Percentiles rank a stretch among this genome's conserved stretches.
Evolutionary conservation across 2,329 filamentous ascomycete species (phyloP).

Genomic region (Hysterium pulicare): DNA sequence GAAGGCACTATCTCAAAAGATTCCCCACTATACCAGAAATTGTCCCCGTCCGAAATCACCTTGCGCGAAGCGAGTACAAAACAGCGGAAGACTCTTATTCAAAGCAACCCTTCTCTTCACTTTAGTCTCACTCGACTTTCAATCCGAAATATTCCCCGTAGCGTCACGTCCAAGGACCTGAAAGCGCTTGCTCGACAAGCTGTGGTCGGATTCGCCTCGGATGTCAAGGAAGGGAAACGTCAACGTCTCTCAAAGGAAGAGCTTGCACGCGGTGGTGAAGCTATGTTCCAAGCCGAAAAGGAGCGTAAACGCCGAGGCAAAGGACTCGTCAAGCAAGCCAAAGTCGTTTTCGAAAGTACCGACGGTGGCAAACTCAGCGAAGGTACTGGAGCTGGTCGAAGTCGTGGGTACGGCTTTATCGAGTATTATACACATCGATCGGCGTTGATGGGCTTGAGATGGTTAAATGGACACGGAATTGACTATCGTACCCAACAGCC

Average conservation of each 20-base stretch:
- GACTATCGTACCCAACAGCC: slow-evolving; percentile 50
- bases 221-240: slow-evolving; percentile 76
- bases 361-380: slow-evolving; percentile 83
- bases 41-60: slow-evolving; percentile 76
- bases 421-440: slow-evolving; percentile 93
- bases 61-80: slow-evolving; percentile 84
- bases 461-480: slow-evolving; percentile 77
- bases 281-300: slow-evolving; percentile 76
- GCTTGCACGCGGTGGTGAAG: slow-evolving; percentile 70
- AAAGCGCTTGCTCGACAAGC: slow-evolving; percentile 88
- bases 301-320: slow-evolving; percentile 78
- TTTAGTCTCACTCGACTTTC: slow-evolving; percentile 86
- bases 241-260: slow-evolving; percentile 87
- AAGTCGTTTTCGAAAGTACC: slow-evolving; percentile 86
- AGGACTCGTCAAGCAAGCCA: slow-evolving; percentile 86
- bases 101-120: slow-evolving; percentile 85
- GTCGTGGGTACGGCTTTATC: slow-evolving; percentile 93
- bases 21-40: slow-evolving; percentile 70
- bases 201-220: slow-evolving; percentile 89
- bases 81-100: slow-evolving; percentile 85
- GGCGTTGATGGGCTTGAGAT: slow-evolving; percentile 90
- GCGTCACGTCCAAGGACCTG: slow-evolving; percentile 78
- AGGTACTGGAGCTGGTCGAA: slow-evolving; percentile 72
- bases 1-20: slow-evolving; percentile 81
- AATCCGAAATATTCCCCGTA: slow-evolving; percentile 83